phyloP scores from a whole-genome alignment of 2,329 filamentous ascomycete species.

The Coniochaeta hoffmannii region DNA sequence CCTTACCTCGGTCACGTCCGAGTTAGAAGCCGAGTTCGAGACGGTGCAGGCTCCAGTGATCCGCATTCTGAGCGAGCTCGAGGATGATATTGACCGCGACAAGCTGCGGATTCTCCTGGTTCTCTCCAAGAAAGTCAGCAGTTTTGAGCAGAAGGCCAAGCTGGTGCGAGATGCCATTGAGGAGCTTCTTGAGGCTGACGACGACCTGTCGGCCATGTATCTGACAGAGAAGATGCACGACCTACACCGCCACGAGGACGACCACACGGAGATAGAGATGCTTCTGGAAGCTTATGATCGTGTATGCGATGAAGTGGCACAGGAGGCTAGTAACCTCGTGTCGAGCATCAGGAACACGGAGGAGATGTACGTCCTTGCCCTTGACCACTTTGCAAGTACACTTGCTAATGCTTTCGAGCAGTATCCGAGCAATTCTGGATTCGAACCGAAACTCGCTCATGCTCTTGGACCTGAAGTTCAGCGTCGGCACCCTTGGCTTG shows the following conservation, averaged over 20 bases:
- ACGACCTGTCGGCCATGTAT: slow-evolving; percentile 93
- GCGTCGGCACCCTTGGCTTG: slow-evolving; percentile 88
- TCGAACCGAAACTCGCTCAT: slow-evolving; percentile 97
- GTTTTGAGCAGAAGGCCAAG: slow-evolving; percentile 94
- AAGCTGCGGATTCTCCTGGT: slow-evolving; percentile 87
- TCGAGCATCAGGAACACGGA: slow-evolving; percentile 96
- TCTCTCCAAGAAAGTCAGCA: slow-evolving; percentile 89
- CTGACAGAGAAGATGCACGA: slow-evolving; percentile 69
- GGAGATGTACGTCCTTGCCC: slow-evolving; percentile 70
- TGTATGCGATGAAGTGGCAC: slow-evolving; percentile 94
- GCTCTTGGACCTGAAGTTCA: slow-evolving; percentile 94
- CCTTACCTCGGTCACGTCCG: slow-evolving; percentile 84
- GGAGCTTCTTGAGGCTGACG: slow-evolving; percentile 90
- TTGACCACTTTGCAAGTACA: background rate
- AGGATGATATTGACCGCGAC: slow-evolving; percentile 94
- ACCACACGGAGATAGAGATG: slow-evolving; percentile 78
- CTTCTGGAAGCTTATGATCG: slow-evolving; percentile 96
- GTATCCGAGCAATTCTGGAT: slow-evolving; percentile 92
- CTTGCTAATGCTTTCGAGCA: slow-evolving; percentile 28
- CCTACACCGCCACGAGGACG: slow-evolving; percentile 17
- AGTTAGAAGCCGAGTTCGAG: slow-evolving; percentile 90
- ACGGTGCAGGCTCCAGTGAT: slow-evolving; percentile 89
- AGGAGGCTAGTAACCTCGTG: slow-evolving; percentile 87
- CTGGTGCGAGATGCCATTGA: slow-evolving; percentile 92
- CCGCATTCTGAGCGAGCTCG: slow-evolving; percentile 77